A percentile compares a stretch with the other conserved stretches of the same genome.
phyloP scores from a whole-genome alignment of 192 early-diverging fungal genomes.

The Gigaspora rosea region DNA sequence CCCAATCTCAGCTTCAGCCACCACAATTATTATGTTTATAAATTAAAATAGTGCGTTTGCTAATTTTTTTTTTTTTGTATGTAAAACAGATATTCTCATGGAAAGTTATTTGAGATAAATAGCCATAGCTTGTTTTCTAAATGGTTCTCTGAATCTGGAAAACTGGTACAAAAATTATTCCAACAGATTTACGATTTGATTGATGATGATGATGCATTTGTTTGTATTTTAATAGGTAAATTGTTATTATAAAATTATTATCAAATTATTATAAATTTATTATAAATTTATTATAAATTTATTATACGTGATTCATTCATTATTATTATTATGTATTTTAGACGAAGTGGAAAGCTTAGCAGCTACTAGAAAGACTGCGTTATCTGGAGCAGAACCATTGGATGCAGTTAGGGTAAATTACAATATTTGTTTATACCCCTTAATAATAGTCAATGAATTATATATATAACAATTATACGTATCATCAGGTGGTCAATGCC shows the following conservation, averaged over 20 bases:
- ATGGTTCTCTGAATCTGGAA: constrained; percentile 74
- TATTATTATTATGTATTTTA: too few relatives aligned
- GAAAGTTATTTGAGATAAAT: constrained; percentile 73
- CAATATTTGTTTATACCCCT: constrained; percentile 19
- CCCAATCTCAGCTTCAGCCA: too few relatives aligned
- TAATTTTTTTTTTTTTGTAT: constrained; percentile 51
- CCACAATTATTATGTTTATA: too few relatives aligned
- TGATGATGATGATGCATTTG: constrained; percentile 55
- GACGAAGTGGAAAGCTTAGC: too few relatives aligned
- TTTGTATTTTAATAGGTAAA: constrained; percentile 64
- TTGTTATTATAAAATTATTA: too few relatives aligned
- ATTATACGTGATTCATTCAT: too few relatives aligned
- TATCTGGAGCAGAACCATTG: too few relatives aligned
- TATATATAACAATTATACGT: neutral
- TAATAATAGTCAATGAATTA: neutral
- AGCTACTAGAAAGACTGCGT: too few relatives aligned
- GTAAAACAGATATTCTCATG: constrained; percentile 44
- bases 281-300: too few relatives aligned
- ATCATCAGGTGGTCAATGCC: constrained; percentile 56
- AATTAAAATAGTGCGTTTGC: too few relatives aligned
- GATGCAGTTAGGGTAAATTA: neutral
- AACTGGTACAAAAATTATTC: constrained; percentile 69
- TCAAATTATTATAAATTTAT: too few relatives aligned
- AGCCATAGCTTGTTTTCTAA: constrained; percentile 71
- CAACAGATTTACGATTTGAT: constrained; percentile 54